Percentiles rank a stretch among this genome's conserved stretches.
These are phyloP conservation scores for Podospora pseudocomata DNA, from an alignment of 495 filamentous ascomycete genomes.

Conservation along the genomic window DNA sequence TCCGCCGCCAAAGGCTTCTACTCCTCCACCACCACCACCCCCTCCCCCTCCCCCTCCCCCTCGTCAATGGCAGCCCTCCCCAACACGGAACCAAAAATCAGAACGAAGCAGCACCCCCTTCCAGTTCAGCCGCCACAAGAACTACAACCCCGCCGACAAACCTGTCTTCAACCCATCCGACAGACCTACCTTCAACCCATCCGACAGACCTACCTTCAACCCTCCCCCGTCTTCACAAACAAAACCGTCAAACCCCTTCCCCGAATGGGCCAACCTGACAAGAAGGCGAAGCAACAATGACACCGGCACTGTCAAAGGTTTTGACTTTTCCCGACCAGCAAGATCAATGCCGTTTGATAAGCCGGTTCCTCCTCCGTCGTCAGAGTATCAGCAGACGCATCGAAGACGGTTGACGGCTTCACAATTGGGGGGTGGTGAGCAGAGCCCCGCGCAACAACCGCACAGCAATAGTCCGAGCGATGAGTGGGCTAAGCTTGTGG, in stretches of 20 bases:
- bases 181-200: not conserved
- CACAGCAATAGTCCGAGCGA: not conserved
- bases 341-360: not conserved
- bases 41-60: too few relatives aligned
- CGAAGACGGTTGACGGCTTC: not conserved
- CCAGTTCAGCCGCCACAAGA: not conserved
- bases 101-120: not conserved
- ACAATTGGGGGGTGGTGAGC: not conserved
- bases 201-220: not conserved
- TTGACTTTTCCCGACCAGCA: not conserved
- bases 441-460: not conserved
- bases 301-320: not conserved
- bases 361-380: not conserved
- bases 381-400: not conserved
- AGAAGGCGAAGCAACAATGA: not conserved
- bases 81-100: not conserved
- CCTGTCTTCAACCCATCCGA: not conserved
- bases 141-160: not conserved
- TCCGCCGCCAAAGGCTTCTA: too few relatives aligned
- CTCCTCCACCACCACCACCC: not conserved
- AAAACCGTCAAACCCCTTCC: not conserved
- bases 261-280: not conserved
- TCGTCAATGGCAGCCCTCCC: not conserved
- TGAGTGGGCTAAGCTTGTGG: not conserved
- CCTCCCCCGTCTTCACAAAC: not conserved